These are phyloP conservation scores for Diospyros kaki DNA, from an alignment of 148 eudicot species.

Conservation along the genomic window DNA sequence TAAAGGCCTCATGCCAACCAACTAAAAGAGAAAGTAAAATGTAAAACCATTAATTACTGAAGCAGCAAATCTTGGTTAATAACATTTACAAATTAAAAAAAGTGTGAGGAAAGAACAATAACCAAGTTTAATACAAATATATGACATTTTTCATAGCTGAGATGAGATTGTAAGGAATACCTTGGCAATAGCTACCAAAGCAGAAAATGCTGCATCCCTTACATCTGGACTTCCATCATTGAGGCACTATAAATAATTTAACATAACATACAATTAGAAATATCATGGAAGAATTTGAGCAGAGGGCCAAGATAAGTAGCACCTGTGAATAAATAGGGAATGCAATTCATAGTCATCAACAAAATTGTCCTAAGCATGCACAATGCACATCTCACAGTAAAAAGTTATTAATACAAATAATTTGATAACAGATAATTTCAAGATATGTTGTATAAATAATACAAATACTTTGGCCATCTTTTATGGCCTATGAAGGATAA, in stretches of 20 bases:
- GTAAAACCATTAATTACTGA: not conserved
- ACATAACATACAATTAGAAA: not conserved
- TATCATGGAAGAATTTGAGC: not conserved
- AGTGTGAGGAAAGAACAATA: not conserved
- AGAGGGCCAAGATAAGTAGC: no score
- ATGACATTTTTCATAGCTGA: not conserved
- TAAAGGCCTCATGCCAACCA: constrained; percentile 95
- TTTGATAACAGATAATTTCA: no score
- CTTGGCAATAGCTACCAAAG: constrained; percentile 86
- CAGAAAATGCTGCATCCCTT: constrained; percentile 96
- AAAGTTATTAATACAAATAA: no score
- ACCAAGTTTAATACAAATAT: not conserved
- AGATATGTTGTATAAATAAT: no score
- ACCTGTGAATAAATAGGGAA: no score
- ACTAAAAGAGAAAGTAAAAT: constrained; percentile 27
- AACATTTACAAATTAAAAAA: not conserved
- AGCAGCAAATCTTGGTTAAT: not conserved
- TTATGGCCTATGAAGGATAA: no score
- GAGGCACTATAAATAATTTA: constrained; percentile 45
- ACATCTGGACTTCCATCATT: constrained; percentile 98
- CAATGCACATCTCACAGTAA: no score
- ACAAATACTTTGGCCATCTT: no score
- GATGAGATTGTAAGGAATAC: constrained; percentile 21
- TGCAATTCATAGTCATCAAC: no score
- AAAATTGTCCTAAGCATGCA: no score